Conservation (phyloP, 495 filamentous ascomycete species). For the Daldinia loculata region DNA sequence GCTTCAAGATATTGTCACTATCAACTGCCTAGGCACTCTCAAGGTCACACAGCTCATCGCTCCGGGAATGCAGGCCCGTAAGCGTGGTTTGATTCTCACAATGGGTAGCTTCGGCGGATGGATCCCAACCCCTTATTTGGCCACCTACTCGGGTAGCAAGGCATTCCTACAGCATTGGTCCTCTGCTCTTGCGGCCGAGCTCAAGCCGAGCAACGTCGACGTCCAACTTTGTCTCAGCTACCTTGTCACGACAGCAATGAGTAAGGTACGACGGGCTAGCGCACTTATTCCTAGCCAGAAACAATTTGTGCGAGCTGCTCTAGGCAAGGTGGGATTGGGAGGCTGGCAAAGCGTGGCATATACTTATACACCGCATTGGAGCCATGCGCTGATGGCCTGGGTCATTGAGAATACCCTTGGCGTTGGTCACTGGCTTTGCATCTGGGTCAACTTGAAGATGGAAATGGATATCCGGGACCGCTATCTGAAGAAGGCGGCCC, state of each 20-base stretch:
- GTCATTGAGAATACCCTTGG: constrained; percentile 75
- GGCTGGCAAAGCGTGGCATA: constrained; percentile 77
- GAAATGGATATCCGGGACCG: constrained; percentile 87
- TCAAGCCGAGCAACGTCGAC: constrained; percentile 78
- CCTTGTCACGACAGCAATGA: constrained; percentile 94
- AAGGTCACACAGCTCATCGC: constrained; percentile 84
- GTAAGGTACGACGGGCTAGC: constrained; percentile 84
- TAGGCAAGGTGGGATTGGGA: constrained; percentile 82
- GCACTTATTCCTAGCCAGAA: constrained; percentile 81
- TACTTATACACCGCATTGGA: constrained; percentile 93
- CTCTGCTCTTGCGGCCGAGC: constrained; percentile 81
- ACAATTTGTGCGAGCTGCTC: constrained; percentile 78
- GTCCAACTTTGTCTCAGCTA: constrained; percentile 90
- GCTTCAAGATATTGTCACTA: constrained; percentile 86
- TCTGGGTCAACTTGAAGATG: constrained; percentile 77
- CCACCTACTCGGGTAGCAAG: constrained; percentile 97
- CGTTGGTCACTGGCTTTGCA: constrained; percentile 66
- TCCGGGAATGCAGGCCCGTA: constrained; percentile 82
- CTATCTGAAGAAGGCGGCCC: constrained; percentile 87
- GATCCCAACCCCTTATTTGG: constrained; percentile 89
- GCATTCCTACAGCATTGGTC: constrained; percentile 99
- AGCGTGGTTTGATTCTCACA: constrained; percentile 88
- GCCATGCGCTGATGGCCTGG: constrained; percentile 89
- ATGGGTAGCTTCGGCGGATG: constrained; percentile 97
- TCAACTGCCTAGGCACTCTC: constrained; percentile 92